Percentiles rank a stretch among this genome's conserved stretches.
Conservation (phyloP, 2,329 filamentous ascomycete genomes). For the Diplodia seriata region DNA sequence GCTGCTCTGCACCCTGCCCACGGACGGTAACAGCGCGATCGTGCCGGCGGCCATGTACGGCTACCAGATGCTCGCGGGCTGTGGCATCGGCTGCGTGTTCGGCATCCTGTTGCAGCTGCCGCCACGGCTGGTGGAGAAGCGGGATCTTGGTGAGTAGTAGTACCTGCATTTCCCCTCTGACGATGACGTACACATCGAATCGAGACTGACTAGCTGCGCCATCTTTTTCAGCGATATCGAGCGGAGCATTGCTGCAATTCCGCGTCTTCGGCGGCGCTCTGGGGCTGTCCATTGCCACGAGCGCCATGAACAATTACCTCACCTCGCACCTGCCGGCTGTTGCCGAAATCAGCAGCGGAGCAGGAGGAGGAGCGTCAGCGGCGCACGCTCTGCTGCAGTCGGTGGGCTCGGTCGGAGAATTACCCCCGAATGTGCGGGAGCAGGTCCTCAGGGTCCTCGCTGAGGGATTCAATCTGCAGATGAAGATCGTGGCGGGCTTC, state of each 20-base stretch:
- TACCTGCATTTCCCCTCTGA: no score
- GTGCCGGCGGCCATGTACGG: constrained; percentile 27
- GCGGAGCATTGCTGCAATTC: not conserved
- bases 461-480: not conserved
- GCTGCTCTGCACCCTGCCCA: constrained; percentile 2
- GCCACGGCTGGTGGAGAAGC: constrained; percentile 18
- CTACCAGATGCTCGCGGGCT: constrained; percentile 19
- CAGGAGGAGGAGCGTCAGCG: not conserved
- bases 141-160: constrained; percentile 26
- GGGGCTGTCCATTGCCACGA: not conserved
- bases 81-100: constrained; percentile 27
- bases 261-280: constrained; percentile 2
- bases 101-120: constrained; percentile 26
- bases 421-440: not conserved
- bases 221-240: not conserved
- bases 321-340: not conserved
- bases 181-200: no score
- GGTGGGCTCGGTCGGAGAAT: not conserved
- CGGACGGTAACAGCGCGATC: not conserved
- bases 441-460: not conserved
- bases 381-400: not conserved
- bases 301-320: constrained; percentile 6
- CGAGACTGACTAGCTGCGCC: no score
- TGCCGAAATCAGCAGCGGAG: not conserved
- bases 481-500: not conserved